phyloP scores from a whole-genome alignment of 164 flowering plant genomes.

The Litsea cubeba region DNA sequence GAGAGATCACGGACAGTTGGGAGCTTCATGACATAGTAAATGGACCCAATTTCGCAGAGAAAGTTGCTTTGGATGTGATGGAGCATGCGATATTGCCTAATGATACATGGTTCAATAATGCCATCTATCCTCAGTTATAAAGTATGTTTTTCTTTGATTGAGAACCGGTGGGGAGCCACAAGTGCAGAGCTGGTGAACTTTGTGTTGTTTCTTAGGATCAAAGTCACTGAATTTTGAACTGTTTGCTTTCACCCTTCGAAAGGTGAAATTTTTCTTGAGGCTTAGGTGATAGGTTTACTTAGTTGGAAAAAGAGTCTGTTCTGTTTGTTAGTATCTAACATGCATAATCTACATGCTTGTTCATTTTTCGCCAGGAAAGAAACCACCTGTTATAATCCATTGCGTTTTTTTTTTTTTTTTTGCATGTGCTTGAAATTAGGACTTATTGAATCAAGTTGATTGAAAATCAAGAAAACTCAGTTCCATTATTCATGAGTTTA shows the following conservation, averaged over 20 bases:
- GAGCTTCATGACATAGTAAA: constrained; percentile 10
- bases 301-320: background rate
- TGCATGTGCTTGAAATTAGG: no score
- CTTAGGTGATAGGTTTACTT: background rate
- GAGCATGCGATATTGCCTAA: constrained; percentile 14
- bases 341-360: no score
- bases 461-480: no score
- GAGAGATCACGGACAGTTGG: constrained; percentile 8
- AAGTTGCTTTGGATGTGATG: constrained; percentile 8
- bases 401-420: no score
- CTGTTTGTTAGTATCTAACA: no score
- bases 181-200: background rate
- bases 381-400: no score
- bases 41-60: constrained; percentile 10
- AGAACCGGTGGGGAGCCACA: background rate
- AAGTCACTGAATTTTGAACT: background rate
- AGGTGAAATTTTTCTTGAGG: background rate
- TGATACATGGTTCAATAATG: constrained; percentile 6
- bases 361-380: no score
- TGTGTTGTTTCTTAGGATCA: background rate
- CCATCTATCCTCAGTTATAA: background rate
- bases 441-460: no score
- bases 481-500: no score
- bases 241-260: background rate
- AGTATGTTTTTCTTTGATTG: background rate